phyloP scores from a whole-genome alignment of 768 basidiomycete genomes.

The Russula compacta region DNA sequence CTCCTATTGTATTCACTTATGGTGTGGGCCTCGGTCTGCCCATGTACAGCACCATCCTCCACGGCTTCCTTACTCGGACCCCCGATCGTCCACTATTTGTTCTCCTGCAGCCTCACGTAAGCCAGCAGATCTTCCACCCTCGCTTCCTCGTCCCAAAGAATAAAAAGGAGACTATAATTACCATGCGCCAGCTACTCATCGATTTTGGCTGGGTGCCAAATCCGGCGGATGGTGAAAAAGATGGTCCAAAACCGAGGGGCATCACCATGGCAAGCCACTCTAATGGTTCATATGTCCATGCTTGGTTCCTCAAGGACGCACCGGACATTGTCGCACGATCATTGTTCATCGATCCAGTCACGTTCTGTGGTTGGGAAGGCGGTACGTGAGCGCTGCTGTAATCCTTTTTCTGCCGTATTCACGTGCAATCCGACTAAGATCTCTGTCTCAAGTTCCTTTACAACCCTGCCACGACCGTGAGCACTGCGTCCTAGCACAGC shows the following conservation, averaged over 20 bases:
- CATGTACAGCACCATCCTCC: constrained; percentile 58
- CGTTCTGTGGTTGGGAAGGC: constrained; percentile 92
- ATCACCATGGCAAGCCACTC: constrained; percentile 82
- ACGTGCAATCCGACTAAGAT: constrained; percentile 36
- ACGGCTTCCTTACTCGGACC: constrained; percentile 45
- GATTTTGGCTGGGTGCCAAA: constrained; percentile 55
- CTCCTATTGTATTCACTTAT: constrained; percentile 78
- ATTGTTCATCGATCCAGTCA: constrained; percentile 86
- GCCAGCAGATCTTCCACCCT: constrained; percentile 76
- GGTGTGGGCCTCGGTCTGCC: constrained; percentile 80
- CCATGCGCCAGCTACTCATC: constrained; percentile 47
- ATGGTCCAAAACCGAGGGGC: constrained; percentile 34
- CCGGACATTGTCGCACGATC: constrained; percentile 63
- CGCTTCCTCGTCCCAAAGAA: constrained; percentile 61
- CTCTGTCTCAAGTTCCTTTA: constrained; percentile 91
- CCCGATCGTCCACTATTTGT: constrained; percentile 68
- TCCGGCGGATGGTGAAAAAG: constrained; percentile 21
- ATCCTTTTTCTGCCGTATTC: neutral
- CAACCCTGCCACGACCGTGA: constrained; percentile 51
- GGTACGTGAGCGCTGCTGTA: constrained; percentile 37
- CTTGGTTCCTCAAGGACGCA: constrained; percentile 79
- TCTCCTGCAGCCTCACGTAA: constrained; percentile 76
- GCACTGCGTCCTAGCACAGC: constrained; percentile 21
- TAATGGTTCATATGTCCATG: constrained; percentile 79
- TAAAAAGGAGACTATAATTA: constrained; percentile 48